Evolutionary conservation across 306 rosid species (phyloP), one percentile per base, ranked within the genome.

Genomic region (Dalbergia oliveri): DNA sequence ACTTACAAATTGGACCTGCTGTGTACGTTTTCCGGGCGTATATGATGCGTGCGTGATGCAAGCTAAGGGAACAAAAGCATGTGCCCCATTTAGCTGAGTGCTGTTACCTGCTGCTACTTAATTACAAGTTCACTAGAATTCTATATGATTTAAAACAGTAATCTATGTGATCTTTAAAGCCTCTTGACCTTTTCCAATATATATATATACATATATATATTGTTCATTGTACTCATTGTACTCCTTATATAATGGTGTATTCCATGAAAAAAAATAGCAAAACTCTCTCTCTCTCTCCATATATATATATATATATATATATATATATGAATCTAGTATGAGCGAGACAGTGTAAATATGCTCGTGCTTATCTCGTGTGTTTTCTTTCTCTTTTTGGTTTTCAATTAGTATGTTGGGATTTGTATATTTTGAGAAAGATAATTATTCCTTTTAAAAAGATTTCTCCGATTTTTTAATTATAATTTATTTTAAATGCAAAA

Each of bases 41-140:
- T 50, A 54, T 78, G 84, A 82, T 61, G 88, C 76, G 74, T 63
- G 79, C 50, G 44, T 81, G 84, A 73, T 61, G 81, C 66, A 77
- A 84, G 85, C 82, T 35, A 68, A 19, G 34, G 75, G 64, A 82
- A 44, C 75, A 34, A 58, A 58, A 64, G 51, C 77, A 73, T 73
- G 80, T 81, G 75, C 50, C 68, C 79, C 54, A 66, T 81, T 72
- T 51, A 49, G 62, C 18, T 15, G 44, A 57, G 44, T 73, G 35
- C 43, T 35, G 34, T 34, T 50, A n/a, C 34, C 39, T 63, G 5
- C 21, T 59, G 13, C 75, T 61, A 65, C 66, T 66, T 33, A 63
- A 12, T 53, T 49, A 47, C 12, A 66, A 53, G 12, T 45, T 76
- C 45, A 26, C 50, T 57, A 57, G 18, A 82, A 23, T 35, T 63